phyloP scores from a whole-genome alignment of 2,329 filamentous ascomycete species.

The Dichotomopilus funicola region DNA sequence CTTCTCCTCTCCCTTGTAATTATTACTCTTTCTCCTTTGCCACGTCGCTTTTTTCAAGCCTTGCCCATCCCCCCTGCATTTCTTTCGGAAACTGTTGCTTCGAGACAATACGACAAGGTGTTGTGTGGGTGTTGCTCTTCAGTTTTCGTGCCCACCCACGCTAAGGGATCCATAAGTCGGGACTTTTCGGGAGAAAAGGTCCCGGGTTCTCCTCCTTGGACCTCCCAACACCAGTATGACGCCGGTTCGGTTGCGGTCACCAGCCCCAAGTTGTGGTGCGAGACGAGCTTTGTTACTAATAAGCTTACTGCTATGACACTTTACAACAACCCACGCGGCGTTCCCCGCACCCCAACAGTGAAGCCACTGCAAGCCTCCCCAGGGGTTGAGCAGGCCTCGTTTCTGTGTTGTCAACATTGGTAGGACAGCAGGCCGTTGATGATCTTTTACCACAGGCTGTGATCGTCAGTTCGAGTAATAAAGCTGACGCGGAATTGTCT shows the following conservation, averaged over 20 bases:
- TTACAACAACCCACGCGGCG: too few species aligned
- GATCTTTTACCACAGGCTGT: conserved; percentile 5
- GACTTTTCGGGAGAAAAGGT: conserved; percentile 16
- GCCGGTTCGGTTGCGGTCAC: too few species aligned
- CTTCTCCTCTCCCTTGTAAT: conserved; percentile 9
- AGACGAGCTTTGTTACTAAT: too few species aligned
- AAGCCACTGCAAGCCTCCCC: too few species aligned
- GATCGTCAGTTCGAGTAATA: background rate
- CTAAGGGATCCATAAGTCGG: conserved; percentile 17
- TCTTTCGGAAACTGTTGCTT: background rate
- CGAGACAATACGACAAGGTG: too few species aligned
- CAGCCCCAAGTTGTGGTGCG: too few species aligned
- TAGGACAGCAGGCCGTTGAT: background rate
- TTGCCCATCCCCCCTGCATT: background rate
- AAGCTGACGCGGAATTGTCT: too few species aligned
- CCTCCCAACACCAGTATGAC: too few species aligned
- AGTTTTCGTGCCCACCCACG: conserved; percentile 19
- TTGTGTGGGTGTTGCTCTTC: background rate
- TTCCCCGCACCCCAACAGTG: too few species aligned
- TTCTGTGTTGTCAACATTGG: background rate
- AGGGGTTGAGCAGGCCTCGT: too few species aligned
- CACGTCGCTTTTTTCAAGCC: background rate
- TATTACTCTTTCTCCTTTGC: conserved; percentile 9
- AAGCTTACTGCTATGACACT: too few species aligned
- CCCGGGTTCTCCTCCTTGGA: too few species aligned